Evolutionary conservation across 257 asterid species (phyloP).

Genomic region (Nicotiana tabacum): DNA sequence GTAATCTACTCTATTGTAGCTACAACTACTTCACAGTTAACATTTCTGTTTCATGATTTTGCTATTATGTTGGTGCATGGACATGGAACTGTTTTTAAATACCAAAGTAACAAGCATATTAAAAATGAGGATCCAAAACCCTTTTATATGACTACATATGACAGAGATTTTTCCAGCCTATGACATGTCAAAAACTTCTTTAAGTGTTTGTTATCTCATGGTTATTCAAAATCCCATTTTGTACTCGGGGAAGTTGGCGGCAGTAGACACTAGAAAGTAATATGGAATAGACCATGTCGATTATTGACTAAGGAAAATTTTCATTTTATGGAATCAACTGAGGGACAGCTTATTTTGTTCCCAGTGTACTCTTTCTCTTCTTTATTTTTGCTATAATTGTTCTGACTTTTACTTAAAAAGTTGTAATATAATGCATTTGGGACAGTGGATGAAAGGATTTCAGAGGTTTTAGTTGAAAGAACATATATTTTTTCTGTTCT

Average conservation of each 20-base stretch:
- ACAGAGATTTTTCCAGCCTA: not conserved
- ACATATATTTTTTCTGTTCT: not conserved
- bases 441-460: not conserved
- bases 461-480: not conserved
- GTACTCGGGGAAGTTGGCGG: not conserved
- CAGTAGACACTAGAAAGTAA: not conserved
- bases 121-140: not conserved
- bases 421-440: not conserved
- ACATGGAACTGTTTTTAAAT: not conserved
- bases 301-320: not conserved
- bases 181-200: not conserved
- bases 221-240: not conserved
- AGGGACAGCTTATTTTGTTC: slow-evolving; percentile 1
- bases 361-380: not conserved
- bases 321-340: not conserved
- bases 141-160: not conserved
- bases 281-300: not conserved
- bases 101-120: not conserved
- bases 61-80: not conserved
- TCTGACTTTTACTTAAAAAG: not conserved
- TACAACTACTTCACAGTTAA: not conserved
- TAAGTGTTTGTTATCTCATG: not conserved
- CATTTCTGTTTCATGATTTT: slow-evolving; percentile 1
- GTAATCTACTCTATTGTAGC: slow-evolving; percentile 7
- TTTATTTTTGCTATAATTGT: not conserved